Percentiles rank a stretch among this genome's conserved stretches.
Conservation (phyloP, 2,329 filamentous ascomycete genomes). For the Cercospora sp. region DNA sequence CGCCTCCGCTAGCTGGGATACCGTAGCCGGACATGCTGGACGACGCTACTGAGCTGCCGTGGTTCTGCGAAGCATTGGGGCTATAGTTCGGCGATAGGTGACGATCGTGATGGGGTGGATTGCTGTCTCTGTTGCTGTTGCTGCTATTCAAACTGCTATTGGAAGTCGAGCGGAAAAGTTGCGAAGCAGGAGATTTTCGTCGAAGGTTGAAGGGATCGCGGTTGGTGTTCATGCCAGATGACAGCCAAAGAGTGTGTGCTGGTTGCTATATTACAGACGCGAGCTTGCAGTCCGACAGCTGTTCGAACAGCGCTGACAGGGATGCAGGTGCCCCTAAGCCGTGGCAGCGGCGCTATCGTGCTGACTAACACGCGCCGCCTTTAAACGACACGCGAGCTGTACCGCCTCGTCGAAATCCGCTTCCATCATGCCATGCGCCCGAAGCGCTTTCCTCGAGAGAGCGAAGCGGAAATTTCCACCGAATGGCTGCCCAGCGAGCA, state of each 20-base stretch:
- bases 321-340: neutral
- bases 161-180: slow-evolving; percentile 23
- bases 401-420: too few species aligned
- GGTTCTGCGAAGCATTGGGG: slow-evolving; percentile 1
- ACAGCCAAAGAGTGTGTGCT: neutral
- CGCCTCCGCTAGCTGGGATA: slow-evolving; percentile 21
- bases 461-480: too few species aligned
- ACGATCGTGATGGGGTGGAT: neutral
- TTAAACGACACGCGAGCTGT: too few species aligned
- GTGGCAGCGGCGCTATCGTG: too few species aligned
- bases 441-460: too few species aligned
- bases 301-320: neutral
- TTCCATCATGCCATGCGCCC: too few species aligned
- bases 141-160: slow-evolving; percentile 13
- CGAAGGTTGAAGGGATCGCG: slow-evolving; percentile 50
- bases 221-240: slow-evolving; percentile 43
- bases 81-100: slow-evolving; percentile 6
- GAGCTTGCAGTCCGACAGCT: neutral
- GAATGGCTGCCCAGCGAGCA: too few species aligned
- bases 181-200: slow-evolving; percentile 28
- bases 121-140: slow-evolving; percentile 12
- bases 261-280: neutral
- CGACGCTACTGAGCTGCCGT: slow-evolving; percentile 5
- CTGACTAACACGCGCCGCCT: too few species aligned
- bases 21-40: slow-evolving; percentile 28